Evolutionary conservation across 352 stramenopile genomes (phyloP).

Genomic region (Globisporangium viniferum): DNA sequence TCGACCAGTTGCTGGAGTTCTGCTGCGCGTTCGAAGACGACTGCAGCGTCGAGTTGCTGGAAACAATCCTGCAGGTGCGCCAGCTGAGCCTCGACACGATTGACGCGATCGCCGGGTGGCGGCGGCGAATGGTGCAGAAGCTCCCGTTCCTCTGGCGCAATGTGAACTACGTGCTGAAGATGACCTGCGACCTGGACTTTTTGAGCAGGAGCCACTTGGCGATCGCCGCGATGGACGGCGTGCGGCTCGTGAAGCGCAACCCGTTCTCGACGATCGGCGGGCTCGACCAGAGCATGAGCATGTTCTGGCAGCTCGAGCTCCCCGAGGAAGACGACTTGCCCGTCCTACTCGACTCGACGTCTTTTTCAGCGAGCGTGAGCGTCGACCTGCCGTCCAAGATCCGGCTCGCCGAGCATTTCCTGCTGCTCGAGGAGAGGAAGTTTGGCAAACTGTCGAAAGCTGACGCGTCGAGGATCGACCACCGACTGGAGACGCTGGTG

Average conservation of each 20-base stretch:
- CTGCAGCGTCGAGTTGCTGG: slow-evolving; percentile 37
- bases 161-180: slow-evolving; percentile 67
- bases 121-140: slow-evolving; percentile 53
- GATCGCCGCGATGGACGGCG: slow-evolving; percentile 48
- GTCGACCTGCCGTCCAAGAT: slow-evolving; percentile 48
- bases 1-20: slow-evolving; percentile 47
- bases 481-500: slow-evolving; percentile 50
- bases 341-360: slow-evolving; percentile 52
- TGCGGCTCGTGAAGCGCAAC: slow-evolving; percentile 54
- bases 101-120: slow-evolving; percentile 57
- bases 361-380: slow-evolving; percentile 30
- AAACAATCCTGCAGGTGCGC: slow-evolving; percentile 46
- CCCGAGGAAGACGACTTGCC: slow-evolving; percentile 50
- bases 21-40: slow-evolving; percentile 56
- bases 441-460: slow-evolving; percentile 39
- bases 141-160: slow-evolving; percentile 59
- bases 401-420: slow-evolving; percentile 49
- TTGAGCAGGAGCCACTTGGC: slow-evolving; percentile 63
- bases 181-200: slow-evolving; percentile 69
- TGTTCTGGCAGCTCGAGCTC: slow-evolving; percentile 52
- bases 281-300: slow-evolving; percentile 58
- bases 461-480: slow-evolving; percentile 29
- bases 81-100: slow-evolving; percentile 47
- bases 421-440: slow-evolving; percentile 53
- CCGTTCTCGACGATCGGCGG: slow-evolving; percentile 71